Base-by-base conservation (phyloP, 345 rosid species). In the Balakata baccata region DNA sequence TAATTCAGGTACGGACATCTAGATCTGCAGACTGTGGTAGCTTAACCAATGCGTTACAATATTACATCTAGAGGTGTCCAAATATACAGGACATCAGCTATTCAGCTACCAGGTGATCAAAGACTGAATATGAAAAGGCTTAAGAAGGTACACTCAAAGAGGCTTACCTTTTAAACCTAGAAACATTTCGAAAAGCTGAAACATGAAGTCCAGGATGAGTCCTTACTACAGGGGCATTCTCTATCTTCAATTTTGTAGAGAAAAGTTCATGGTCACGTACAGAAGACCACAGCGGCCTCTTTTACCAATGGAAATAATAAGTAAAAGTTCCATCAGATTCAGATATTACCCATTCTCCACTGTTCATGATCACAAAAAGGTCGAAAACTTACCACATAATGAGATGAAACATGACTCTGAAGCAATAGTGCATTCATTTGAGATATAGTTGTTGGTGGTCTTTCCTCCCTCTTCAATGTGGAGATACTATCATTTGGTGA, bases 111-210 rank as follows among this genome's bases (percentile, higher is more conserved):
- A 70, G 20, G 56, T 18, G 56, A 41, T 3, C 11, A 22, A 58
- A 43, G 34, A 22, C 29, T 53, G 7, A 37, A 47, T 54, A 7
- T 13, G 54, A 34, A 39, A 17, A 37, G 70, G 53, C 29, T 64
- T 43, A 66, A 47, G 18, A 54, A 17, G 60, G 45, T 34, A 68
- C 29, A 66, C 14, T 58, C 11, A 53, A 66, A 60, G 41, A 64
- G 64, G 69, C 38, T 62, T 39, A 87, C 98, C 90, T 88, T 81
- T 63, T 75, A 84, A 94, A 92, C 81, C 20, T 84, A 68, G 98
- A 92, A 74, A 88, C 25, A 78, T 94, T 90, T 76, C 83, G 85
- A 81, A 89, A 92, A 66, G 87, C 71, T 43, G 83, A 85, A 43
- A 89, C 79, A 62, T 81, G 14, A 25, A 90, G 86, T 72, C 84